Conservation (phyloP, 2,329 filamentous ascomycete genomes). For the Pestalotiopsis sp. region DNA sequence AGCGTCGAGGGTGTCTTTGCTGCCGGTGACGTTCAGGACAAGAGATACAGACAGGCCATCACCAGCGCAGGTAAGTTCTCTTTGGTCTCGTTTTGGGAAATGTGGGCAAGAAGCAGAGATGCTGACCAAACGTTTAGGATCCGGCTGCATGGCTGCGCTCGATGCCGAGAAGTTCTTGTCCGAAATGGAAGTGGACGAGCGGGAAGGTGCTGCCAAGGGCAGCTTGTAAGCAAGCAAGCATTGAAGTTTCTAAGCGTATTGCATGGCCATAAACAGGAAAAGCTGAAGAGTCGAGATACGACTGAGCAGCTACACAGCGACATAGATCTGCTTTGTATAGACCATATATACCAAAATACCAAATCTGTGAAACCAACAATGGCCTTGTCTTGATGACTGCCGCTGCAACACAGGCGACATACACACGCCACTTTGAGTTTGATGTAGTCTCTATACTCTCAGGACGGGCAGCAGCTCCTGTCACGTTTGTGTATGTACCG, state of each 20-base stretch:
- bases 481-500: too few species aligned
- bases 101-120: not conserved
- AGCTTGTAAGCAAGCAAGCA: not conserved
- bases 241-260: not conserved
- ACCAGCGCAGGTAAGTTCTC: constrained; percentile 83
- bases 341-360: not conserved
- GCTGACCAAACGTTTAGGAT: constrained; percentile 54
- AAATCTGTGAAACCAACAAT: not conserved
- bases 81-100: constrained; percentile 19
- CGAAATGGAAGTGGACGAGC: constrained; percentile 65
- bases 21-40: constrained; percentile 97
- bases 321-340: not conserved
- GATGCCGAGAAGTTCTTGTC: constrained; percentile 93
- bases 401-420: too few species aligned
- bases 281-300: not conserved
- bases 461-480: too few species aligned
- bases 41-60: constrained; percentile 96
- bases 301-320: not conserved
- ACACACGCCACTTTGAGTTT: too few species aligned
- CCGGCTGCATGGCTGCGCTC: constrained; percentile 92
- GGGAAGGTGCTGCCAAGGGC: constrained; percentile 34
- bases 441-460: too few species aligned
- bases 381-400: too few species aligned
- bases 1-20: constrained; percentile 92
- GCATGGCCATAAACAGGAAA: not conserved